Conservation (phyloP, 179 eudicot genomes). For the Dionaea muscipula region DNA sequence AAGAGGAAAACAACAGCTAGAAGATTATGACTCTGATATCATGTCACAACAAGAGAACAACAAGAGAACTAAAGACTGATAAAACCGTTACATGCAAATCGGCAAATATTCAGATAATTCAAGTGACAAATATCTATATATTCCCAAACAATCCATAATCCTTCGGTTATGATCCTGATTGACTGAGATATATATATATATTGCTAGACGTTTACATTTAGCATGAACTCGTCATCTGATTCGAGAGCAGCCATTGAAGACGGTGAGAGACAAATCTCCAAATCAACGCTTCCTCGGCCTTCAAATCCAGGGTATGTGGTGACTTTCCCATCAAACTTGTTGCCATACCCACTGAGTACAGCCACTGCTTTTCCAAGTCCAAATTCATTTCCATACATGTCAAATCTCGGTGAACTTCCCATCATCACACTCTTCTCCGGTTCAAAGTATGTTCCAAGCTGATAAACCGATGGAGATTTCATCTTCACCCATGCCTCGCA, state of each 20-base stretch:
- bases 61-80: too few species aligned
- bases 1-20: too few species aligned
- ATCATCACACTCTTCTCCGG: slow-evolving; percentile 6
- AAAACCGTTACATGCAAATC: too few species aligned
- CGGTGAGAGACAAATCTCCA: slow-evolving; percentile 9
- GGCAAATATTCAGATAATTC: too few species aligned
- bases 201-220: too few species aligned
- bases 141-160: too few species aligned
- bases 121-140: too few species aligned
- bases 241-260: slow-evolving; percentile 7
- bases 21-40: too few species aligned
- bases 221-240: slow-evolving; percentile 9
- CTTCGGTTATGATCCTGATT: too few species aligned
- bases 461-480: slow-evolving; percentile 5
- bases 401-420: slow-evolving; percentile 14
- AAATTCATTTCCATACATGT: slow-evolving; percentile 12
- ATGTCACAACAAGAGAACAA: too few species aligned
- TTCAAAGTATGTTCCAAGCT: slow-evolving; percentile 5
- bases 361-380: slow-evolving; percentile 8
- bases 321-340: slow-evolving; percentile 16
- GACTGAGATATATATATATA: too few species aligned
- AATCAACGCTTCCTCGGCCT: slow-evolving; percentile 11
- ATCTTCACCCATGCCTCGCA: slow-evolving; percentile 3
- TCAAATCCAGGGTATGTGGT: slow-evolving; percentile 4
- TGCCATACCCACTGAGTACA: slow-evolving; percentile 8